These are phyloP conservation scores for Xanthoconium separans DNA, from an alignment of 1,284 basidiomycete species.

Conservation along the genomic window DNA sequence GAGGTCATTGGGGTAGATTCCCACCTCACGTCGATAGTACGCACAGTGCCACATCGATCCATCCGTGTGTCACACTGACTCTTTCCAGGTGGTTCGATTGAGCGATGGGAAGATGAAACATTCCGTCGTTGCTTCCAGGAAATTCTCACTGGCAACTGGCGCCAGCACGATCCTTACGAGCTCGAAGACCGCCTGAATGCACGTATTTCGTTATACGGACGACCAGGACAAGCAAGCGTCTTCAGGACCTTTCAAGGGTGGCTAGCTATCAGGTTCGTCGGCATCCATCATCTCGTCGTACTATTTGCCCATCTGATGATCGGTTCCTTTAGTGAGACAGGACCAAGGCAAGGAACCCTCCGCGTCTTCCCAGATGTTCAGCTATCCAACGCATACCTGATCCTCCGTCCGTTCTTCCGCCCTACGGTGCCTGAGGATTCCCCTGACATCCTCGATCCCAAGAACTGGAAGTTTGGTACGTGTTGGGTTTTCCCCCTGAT, in stretches of 20 bases:
- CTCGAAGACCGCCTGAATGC: conserved; percentile 60
- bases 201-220: conserved; percentile 57
- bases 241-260: conserved; percentile 85
- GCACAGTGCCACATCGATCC: conserved; percentile 26
- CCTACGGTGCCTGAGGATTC: conserved; percentile 42
- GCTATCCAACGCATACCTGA: conserved; percentile 76
- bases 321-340: conserved; percentile 52
- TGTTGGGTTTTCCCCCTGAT: background rate
- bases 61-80: background rate
- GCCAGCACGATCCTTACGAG: conserved; percentile 69
- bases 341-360: conserved; percentile 76
- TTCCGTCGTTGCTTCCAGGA: conserved; percentile 67
- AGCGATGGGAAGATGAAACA: conserved; percentile 79
- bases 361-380: conserved; percentile 75
- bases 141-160: conserved; percentile 71
- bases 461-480: conserved; percentile 74
- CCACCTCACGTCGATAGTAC: conserved; percentile 79
- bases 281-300: background rate
- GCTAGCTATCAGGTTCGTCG: conserved; percentile 58
- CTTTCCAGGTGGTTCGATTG: conserved; percentile 65
- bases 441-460: conserved; percentile 48
- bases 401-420: conserved; percentile 83
- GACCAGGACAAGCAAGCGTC: conserved; percentile 61
- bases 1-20: conserved; percentile 61
- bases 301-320: background rate